Base-by-base conservation (phyloP, 2,329 filamentous ascomycete genomes). In the Parasarocladium wereldwijsianum region DNA sequence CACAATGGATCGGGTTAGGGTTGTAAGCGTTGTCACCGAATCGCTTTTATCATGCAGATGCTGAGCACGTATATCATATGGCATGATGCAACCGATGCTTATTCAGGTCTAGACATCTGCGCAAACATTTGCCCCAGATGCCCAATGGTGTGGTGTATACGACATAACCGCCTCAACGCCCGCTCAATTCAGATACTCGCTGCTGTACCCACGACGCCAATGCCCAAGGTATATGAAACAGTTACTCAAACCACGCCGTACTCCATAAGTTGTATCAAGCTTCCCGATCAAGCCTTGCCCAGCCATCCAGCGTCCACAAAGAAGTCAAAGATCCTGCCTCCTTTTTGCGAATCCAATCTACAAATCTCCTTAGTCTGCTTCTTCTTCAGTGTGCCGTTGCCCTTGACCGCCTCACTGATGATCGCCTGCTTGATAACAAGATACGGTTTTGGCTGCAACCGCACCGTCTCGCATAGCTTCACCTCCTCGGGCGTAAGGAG, bases 261-360 rank as follows among this genome's bases (percentile, higher is more conserved):
- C 16, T 27, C 13, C 7, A 29, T 25, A 20, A 33, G 21, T 24
- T 15, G 29, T n/a, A n/a, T n/a, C n/a, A n/a, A n/a, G n/a, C n/a
- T n/a, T n/a, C n/a, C n/a, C 23, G 19, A 32, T 50, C 38, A 92
- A 16, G 76, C 80, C 60, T 92, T 90, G 18, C 76, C 79, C 36
- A 96, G 76, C 85, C 87, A 96, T 3, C 87, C 90, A 33, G 76
- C 76, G 47, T 85, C 82, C 38, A 93, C 81, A 58, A 94, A 86
- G 50, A 94, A 96, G 51, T 96, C 90, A 54, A 87, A 94, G 34
- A 96, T 73, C 40, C 83, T 69, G 12, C 79, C 76, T 0, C 81
- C 78, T 52, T 94, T 96, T 38, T 80, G 79, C 8, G 74, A 70
- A 45, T 96, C 87, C 31, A 96, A 68, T 49, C 75, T 56, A 47